These are phyloP conservation scores for Silene noctiflora DNA, from an alignment of 179 eudicot species.

Conservation along the genomic window DNA sequence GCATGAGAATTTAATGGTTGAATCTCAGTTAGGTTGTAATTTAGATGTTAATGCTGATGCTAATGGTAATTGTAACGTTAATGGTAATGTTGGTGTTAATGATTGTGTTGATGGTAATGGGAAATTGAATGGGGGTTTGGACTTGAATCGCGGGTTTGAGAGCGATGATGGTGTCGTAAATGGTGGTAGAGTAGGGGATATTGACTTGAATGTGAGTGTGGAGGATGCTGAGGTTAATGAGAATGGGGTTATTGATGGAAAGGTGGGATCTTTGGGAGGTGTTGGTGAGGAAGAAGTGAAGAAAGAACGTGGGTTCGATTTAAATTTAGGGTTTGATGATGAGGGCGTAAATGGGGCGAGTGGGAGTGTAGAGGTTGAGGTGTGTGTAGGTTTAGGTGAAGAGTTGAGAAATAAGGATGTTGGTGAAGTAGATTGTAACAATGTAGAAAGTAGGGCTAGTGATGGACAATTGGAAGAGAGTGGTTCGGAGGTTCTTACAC, in stretches of 20 bases:
- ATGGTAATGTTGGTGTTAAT: conserved; percentile 9
- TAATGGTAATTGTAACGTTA: conserved; percentile 19
- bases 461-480: conserved; percentile 28
- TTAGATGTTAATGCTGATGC: conserved; percentile 21
- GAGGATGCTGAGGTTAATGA: conserved; percentile 33
- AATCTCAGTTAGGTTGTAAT: conserved; percentile 16
- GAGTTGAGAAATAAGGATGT: conserved; percentile 21
- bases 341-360: conserved; percentile 26
- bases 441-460: conserved; percentile 19
- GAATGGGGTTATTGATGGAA: conserved; percentile 18
- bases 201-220: conserved; percentile 73
- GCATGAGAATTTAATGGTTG: conserved; percentile 20
- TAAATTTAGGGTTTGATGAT: conserved; percentile 64
- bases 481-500: conserved; percentile 24
- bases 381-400: conserved; percentile 21
- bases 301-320: conserved; percentile 55
- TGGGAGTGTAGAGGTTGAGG: conserved; percentile 27
- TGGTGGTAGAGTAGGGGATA: conserved; percentile 23
- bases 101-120: conserved; percentile 20
- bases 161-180: conserved; percentile 32
- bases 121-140: conserved; percentile 30
- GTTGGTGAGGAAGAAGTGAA: conserved; percentile 23
- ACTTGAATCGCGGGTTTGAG: conserved; percentile 43
- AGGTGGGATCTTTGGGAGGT: conserved; percentile 8
- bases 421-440: conserved; percentile 20